Conservation (phyloP, 1,284 basidiomycete species). For the Leccinum huronense region DNA sequence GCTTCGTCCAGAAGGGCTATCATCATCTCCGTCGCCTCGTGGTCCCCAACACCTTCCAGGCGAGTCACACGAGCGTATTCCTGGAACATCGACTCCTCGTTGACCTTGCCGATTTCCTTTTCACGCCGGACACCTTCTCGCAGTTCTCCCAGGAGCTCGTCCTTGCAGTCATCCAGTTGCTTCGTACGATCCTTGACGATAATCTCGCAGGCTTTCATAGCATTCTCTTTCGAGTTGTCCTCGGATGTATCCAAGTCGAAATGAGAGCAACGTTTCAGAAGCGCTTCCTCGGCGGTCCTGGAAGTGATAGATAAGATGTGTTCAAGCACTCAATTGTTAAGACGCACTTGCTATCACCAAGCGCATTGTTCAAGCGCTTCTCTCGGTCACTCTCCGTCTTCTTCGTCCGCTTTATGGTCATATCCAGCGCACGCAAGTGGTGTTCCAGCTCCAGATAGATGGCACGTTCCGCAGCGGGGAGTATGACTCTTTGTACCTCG, state of each 20-base stretch:
- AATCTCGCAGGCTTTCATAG: slow-evolving; percentile 89
- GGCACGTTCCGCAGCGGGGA: slow-evolving; percentile 92
- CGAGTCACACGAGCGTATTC: slow-evolving; percentile 70
- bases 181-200: slow-evolving; percentile 80
- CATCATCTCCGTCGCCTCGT: slow-evolving; percentile 66
- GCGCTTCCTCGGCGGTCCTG: slow-evolving; percentile 85
- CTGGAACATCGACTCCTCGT: slow-evolving; percentile 74
- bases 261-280: slow-evolving; percentile 91
- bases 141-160: slow-evolving; percentile 69
- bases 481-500: slow-evolving; percentile 64
- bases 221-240: slow-evolving; percentile 50
- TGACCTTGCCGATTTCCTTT: slow-evolving; percentile 60
- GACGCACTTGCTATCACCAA: slow-evolving; percentile 84
- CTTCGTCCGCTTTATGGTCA: slow-evolving; percentile 81
- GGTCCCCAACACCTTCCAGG: slow-evolving; percentile 71
- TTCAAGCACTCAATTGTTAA: slow-evolving; percentile 1
- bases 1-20: slow-evolving; percentile 61
- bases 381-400: slow-evolving; percentile 92
- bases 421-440: slow-evolving; percentile 84
- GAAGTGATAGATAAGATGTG: slow-evolving; percentile 14
- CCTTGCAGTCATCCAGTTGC: slow-evolving; percentile 79
- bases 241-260: slow-evolving; percentile 79
- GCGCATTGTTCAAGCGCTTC: slow-evolving; percentile 79
- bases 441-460: slow-evolving; percentile 97
- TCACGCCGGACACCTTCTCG: slow-evolving; percentile 65